Base-by-base conservation (phyloP, 768 basidiomycete species). In the Asterophora lycoperdoides region DNA sequence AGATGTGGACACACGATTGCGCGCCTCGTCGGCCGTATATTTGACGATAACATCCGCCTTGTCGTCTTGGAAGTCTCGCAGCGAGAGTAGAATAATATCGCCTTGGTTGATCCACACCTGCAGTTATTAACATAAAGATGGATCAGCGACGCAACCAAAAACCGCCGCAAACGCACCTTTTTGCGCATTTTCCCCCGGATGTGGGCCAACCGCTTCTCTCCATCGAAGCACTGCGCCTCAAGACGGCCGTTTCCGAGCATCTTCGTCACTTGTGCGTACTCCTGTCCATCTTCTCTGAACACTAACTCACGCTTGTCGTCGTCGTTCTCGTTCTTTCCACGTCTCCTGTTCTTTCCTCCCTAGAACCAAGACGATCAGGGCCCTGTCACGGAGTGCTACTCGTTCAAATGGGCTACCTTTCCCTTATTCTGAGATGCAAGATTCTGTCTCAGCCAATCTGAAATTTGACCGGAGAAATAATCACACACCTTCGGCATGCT, bases 311-410 rank as follows among this genome's bases (percentile, higher is more conserved):
- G 89, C 78, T 97, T 98, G 75, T 96, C 91, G 60, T 91, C 89
- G 48, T 98, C 96, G 73, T 95, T 96, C 76, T 99, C 95, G 72
- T 97, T 98, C 83, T 99, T 99, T 79, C 96, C 96, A 73, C 96
- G 81, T 81, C 96, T 81, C 73, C 95, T 83, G 75, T 98, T 99
- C 80, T 99, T 98, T 54, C 95, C 96, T 67, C 95, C 95, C 94
- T 99, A 40, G 34, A 33, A 28, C 33, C 38, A 11, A 43, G 6
- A 43, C 43, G 20, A 14, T 44, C 48, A 44, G 15, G 8, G 41
- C 2, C 13, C 33, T 37, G 18, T 9, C 9, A 28, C 18, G 10
- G 23, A n/a, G 28, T 18, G 6, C 5, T 15, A 26, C 20, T 18
- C n/a, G 28, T 15, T 29, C n/a, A 29, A 20, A 40, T 29, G 13